phyloP scores from a whole-genome alignment of 2,329 filamentous ascomycete genomes.

The Diplodia corticola region DNA sequence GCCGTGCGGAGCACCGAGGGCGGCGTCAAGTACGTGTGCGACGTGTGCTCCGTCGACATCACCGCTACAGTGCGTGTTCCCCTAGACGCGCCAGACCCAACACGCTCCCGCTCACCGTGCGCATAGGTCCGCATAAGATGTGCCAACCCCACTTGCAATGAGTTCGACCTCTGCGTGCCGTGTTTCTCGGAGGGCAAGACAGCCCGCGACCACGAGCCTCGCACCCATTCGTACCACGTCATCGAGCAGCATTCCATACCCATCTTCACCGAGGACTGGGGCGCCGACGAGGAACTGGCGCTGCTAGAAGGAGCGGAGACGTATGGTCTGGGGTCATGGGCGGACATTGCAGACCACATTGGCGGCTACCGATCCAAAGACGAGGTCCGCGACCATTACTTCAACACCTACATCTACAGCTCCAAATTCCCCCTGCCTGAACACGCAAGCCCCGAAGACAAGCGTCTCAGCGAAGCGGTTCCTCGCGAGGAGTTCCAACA shows the following conservation, averaged over 20 bases:
- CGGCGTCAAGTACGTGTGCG: conserved; percentile 85
- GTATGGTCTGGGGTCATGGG: conserved; percentile 95
- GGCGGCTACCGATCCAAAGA: conserved; percentile 93
- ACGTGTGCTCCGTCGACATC: conserved; percentile 94
- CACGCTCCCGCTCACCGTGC: conserved; percentile 9
- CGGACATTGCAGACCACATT: conserved; percentile 96
- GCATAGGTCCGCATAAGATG: conserved; percentile 91
- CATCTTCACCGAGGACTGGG: conserved; percentile 93
- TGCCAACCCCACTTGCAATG: conserved; percentile 77
- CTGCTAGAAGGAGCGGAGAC: conserved; percentile 92
- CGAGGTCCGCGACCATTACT: conserved; percentile 93
- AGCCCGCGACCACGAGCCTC: conserved; percentile 82
- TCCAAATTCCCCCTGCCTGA: conserved; percentile 82
- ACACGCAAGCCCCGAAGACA: conserved; percentile 80
- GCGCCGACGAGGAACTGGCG: conserved; percentile 93
- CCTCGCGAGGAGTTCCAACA: conserved; percentile 91
- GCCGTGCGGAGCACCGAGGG: conserved; percentile 79
- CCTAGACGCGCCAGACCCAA: conserved; percentile 1
- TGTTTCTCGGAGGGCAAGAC: conserved; percentile 84
- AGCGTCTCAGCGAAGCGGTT: conserved; percentile 72
- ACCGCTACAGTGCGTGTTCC: conserved; percentile 78
- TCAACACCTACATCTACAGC: conserved; percentile 82
- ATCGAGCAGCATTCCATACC: conserved; percentile 99
- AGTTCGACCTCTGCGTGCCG: conserved; percentile 95
- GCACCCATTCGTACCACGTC: conserved; percentile 83